Conservation (phyloP, 2,329 filamentous ascomycete species). For the Xylariales sp. region DNA sequence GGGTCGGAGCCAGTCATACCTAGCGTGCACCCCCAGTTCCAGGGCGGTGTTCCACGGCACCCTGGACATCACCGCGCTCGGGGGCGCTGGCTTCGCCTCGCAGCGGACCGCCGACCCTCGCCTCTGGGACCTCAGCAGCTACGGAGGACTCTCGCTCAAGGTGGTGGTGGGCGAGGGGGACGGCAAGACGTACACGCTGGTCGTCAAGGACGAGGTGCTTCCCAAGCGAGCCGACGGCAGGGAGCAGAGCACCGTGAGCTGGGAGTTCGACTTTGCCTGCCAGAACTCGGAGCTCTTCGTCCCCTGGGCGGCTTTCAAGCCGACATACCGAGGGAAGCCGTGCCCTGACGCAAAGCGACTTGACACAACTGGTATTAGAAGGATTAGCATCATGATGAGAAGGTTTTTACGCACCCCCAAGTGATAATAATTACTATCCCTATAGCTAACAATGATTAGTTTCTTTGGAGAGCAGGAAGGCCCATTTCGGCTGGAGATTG, state of each 20-base stretch:
- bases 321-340: slow-evolving; percentile 69
- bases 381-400: slow-evolving; percentile 74
- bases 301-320: slow-evolving; percentile 60
- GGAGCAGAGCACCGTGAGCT: slow-evolving; percentile 69
- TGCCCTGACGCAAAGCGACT: slow-evolving; percentile 56
- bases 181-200: slow-evolving; percentile 64
- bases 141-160: slow-evolving; percentile 56
- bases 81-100: slow-evolving; percentile 78
- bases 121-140: slow-evolving; percentile 59
- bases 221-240: slow-evolving; percentile 56
- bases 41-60: slow-evolving; percentile 54
- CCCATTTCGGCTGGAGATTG: slow-evolving; percentile 55
- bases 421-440: too few relatives aligned
- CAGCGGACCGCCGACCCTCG: slow-evolving; percentile 62
- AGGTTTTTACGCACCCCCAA: slow-evolving; percentile 49
- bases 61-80: slow-evolving; percentile 70
- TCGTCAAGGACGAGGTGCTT: slow-evolving; percentile 66
- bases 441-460: slow-evolving; percentile 32
- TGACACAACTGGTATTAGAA: slow-evolving; percentile 55
- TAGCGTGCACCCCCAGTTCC: slow-evolving; percentile 26
- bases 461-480: slow-evolving; percentile 74
- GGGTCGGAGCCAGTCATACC: slow-evolving; percentile 57
- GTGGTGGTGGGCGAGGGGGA: slow-evolving; percentile 50
- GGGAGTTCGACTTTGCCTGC: slow-evolving; percentile 64
- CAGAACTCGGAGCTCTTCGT: slow-evolving; percentile 43